Base-by-base conservation (phyloP, 345 rosid species). In the Hibiscus syriacus region DNA sequence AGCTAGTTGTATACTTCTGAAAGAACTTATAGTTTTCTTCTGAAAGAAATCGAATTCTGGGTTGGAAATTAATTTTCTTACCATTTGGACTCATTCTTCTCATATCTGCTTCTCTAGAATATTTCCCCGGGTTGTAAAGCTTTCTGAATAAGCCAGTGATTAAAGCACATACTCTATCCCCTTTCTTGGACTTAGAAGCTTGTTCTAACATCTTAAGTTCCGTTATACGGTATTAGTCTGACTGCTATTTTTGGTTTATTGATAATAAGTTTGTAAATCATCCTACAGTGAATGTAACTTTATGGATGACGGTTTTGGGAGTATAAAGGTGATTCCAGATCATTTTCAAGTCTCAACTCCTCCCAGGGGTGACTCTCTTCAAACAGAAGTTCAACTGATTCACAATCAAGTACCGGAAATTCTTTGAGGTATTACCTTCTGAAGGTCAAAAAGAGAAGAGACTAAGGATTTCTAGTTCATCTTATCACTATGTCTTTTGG, bases 261-360 rank as follows among this genome's bases (percentile, higher is more conserved):
- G 57, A 57, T 62, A 54, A 39, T 9, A 58, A 56, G 64, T 56
- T 43, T 71, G 52, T 32, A 20, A 23, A 53, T 45, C 34, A 52
- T 71, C 19, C 64, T 64, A 8, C 53, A 62, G 67, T 43, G 36
- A 59, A 45, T 50, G 29, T 38, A 58, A 77, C 80, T 88, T 82
- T 78, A 93, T 93, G 97, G 98, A 74, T 77, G 96, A 82, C 80
- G 63, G 73, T 77, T 79, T 72, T 72, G 82, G 79, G 74, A 91
- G 79, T 75, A 60, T 89, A 76, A 89, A 80, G 55, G 80, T 89
- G 71, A 74, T 89, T 67, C 79, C 77, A 6, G 88, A 87, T 79
- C 88, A 91, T 80, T 90, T 94, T 73, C 80, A 79, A 76, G 84
- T 80, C 5, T 80, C 96, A 64, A 78, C 75, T 57, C 62, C 81